phyloP scores from a whole-genome alignment of 768 basidiomycete genomes.

The Vishniacozyma victoriae region DNA sequence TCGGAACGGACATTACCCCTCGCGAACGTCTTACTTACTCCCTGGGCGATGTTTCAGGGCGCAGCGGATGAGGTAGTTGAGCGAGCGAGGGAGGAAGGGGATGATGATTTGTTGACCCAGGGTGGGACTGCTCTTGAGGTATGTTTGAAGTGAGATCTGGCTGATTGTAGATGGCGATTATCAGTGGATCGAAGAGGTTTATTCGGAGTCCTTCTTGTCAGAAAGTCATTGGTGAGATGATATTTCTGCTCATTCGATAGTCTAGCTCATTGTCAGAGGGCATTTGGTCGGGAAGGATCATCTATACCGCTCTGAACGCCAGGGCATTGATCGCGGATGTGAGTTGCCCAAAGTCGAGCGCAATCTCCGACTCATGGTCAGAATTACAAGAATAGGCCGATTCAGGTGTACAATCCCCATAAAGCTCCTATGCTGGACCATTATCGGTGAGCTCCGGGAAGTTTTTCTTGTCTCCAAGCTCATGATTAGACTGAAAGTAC shows the following conservation, averaged over 20 bases:
- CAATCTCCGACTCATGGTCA: conserved; percentile 35
- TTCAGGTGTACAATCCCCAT: conserved; percentile 91
- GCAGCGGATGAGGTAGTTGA: conserved; percentile 41
- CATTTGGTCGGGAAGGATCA: neutral
- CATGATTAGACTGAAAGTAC: conserved; percentile 64
- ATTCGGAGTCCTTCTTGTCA: conserved; percentile 85
- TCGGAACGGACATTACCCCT: conserved; percentile 45
- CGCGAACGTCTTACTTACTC: conserved; percentile 43
- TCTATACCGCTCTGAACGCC: conserved; percentile 52
- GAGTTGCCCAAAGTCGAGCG: too few species aligned
- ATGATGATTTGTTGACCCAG: conserved; percentile 46
- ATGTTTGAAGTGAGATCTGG: conserved; percentile 1
- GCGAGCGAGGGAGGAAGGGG: conserved; percentile 39
- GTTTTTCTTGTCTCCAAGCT: neutral
- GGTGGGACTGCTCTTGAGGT: conserved; percentile 85
- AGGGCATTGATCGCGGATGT: conserved; percentile 88
- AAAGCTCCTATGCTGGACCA: conserved; percentile 91
- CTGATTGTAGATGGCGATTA: conserved; percentile 57
- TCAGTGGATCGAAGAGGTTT: conserved; percentile 78
- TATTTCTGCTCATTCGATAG: conserved; percentile 61
- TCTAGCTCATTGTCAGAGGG: conserved; percentile 24
- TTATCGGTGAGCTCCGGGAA: conserved; percentile 61
- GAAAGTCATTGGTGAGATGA: conserved; percentile 64
- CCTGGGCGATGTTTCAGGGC: conserved; percentile 46
- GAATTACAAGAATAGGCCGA: conserved; percentile 88